Evolutionary conservation across 176 grass and related monocot genomes (phyloP), one percentile per base, ranked within the genome.

Genomic region (Dactylis glomerata): DNA sequence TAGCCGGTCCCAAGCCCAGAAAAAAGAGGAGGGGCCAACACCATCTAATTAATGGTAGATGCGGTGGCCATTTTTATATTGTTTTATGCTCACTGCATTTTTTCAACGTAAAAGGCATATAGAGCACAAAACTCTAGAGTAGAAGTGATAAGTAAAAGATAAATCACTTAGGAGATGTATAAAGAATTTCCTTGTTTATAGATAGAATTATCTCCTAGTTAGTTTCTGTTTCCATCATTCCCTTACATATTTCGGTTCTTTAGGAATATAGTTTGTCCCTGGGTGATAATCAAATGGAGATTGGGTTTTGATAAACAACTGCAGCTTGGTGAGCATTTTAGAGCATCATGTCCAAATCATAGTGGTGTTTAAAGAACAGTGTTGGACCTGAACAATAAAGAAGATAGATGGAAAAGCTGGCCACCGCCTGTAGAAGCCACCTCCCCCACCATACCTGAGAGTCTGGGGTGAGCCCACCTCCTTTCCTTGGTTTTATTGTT

Each of bases 381-480:
- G 33, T 68, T 38, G 33, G 65, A 34, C 9, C 65, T 13, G 20
- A 68, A 22, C 10, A 12, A 0, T 11, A 68, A n/a, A 68, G 31
- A 37, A 4, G 19, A 36, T 66, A 57, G 50, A 54, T 14, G 19
- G 19, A 22, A 20, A 54, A 19, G 50, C 50, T 54, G 26, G 52
- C 38, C 7, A 70, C 68, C 3, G 68, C 68, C 10, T 68, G 52
- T 17, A 55, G 54, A 41, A 68, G 54, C 81, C 15, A 64, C 28
- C 69, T 63, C 54, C 81, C 81, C 11, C 38, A 49, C 55, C 81
- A 75, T 40, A 37, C 81, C 20, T 83, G 69, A 13, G 55, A 75
- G 52, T 27, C 28, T 8, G 69, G 40, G 69, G 81, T 63, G 66
- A 61, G 81, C 45, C 40, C 19, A 41, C 3, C 54, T 34, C 27